Base-by-base conservation (phyloP, 2,329 filamentous ascomycete genomes). In the Beauveria sp. region DNA sequence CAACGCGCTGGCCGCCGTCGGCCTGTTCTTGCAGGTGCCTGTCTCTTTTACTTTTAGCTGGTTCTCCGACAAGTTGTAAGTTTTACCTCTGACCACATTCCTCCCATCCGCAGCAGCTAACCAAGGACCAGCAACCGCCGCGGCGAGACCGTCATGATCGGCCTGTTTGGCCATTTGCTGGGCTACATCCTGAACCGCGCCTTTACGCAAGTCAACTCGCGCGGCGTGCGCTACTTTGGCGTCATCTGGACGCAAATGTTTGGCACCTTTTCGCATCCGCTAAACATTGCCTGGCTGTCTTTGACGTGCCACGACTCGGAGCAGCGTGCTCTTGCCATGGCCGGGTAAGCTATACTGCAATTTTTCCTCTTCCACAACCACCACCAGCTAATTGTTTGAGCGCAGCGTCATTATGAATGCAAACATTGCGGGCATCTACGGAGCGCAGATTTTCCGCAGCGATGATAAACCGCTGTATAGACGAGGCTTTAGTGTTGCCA, bases 231-330 rank as follows among this genome's bases (percentile, higher is more conserved):
- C 3, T 83, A 82, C 69, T 83, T 83, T 63, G 81, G 80, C 34
- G 80, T 83, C 2, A 76, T 83, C 24, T 83, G 79, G 79, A 83
- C 80, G 0, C 81, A 83, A 66, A 77, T 73, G 0, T 83, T 83
- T 62, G 80, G 79, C 22, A 82, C 79, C 4, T 82, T 82, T 62
- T 78, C 79, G 1, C 81, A 83, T 60, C 81, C 81, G 0, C 74
- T 86, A 24, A 86, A 86, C 67, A 83, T 86, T 55, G 79, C 82
- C 1, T 86, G 83, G 82, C 75, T 86, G 68, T 84, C 81, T 0
- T 72, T 85, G 1, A 77, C 79, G 2, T 83, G 83, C 67, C 74
- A 75, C 0, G 81, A 83, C 57, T 83, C 82, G 0, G 82, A 86
- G 63, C 79, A 85, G 65, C 74, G 83, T 54, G 81, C 83, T 0